Percentiles rank a stretch among this genome's conserved stretches.
These are phyloP conservation scores for Syncephalastrum racemosum DNA, from an alignment of 371 early-diverging fungal species.

Conservation along the genomic window DNA sequence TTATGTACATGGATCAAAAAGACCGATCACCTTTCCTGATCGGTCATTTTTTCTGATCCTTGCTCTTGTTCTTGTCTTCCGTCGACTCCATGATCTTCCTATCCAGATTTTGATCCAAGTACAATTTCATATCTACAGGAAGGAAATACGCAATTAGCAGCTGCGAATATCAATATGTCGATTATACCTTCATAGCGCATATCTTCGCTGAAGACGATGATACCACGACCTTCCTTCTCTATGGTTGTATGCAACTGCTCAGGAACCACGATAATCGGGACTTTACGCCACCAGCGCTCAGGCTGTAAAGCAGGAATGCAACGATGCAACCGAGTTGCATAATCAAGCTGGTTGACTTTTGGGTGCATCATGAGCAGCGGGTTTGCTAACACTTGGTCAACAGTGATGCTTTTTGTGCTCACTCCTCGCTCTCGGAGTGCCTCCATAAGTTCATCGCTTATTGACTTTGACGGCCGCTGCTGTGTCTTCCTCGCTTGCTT, in stretches of 20 bases:
- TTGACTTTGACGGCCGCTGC: slow-evolving; percentile 5
- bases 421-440: slow-evolving; percentile 20
- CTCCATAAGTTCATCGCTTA: slow-evolving; percentile 36
- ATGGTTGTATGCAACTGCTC: slow-evolving; percentile 1
- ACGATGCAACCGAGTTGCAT: slow-evolving; percentile 15
- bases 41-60: too few species aligned
- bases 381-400: slow-evolving; percentile 19
- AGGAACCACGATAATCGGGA: slow-evolving; percentile 31
- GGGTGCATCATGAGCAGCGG: slow-evolving; percentile 29
- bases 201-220: slow-evolving; percentile 15
- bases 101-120: too few species aligned
- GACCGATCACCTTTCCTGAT: too few species aligned
- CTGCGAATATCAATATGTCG: too few species aligned
- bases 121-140: too few species aligned
- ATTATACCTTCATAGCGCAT: slow-evolving; percentile 22
- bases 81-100: too few species aligned
- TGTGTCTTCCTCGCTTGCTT: slow-evolving; percentile 1
- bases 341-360: slow-evolving; percentile 11
- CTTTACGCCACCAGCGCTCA: slow-evolving; percentile 38
- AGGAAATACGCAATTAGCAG: too few species aligned
- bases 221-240: slow-evolving; percentile 11
- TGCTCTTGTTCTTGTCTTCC: too few species aligned
- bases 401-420: slow-evolving; percentile 2
- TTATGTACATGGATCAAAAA: too few species aligned
- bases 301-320: slow-evolving; percentile 35